Conservation (phyloP, 768 basidiomycete species). For the Hemileccinum impolitum region DNA sequence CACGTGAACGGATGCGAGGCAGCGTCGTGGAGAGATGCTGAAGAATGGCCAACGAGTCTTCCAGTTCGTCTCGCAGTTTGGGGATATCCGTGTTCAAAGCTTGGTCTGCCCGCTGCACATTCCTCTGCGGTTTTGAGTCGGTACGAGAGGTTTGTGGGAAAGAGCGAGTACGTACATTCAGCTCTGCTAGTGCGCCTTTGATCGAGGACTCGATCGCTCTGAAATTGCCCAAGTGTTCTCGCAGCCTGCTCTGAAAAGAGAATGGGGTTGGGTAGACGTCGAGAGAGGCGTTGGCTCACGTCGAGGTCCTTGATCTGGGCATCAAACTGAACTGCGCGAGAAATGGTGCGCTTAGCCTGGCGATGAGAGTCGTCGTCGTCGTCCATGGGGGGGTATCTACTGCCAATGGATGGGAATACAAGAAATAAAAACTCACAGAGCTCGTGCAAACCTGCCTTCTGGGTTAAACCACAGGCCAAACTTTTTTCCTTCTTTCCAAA, state of each 20-base stretch:
- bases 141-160: not conserved
- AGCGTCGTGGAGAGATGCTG: constrained; percentile 54
- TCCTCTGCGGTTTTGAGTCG: constrained; percentile 43
- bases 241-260: constrained; percentile 51
- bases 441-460: no score
- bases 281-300: constrained; percentile 28
- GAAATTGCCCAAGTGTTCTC: constrained; percentile 72
- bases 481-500: no score
- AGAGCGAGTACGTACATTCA: constrained; percentile 47
- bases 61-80: constrained; percentile 56
- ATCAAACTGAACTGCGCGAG: constrained; percentile 49
- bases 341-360: constrained; percentile 43
- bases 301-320: constrained; percentile 61
- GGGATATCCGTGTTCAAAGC: constrained; percentile 60
- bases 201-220: constrained; percentile 68
- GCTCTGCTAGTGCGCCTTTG: constrained; percentile 56
- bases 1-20: constrained; percentile 59
- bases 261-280: not conserved
- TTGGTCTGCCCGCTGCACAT: constrained; percentile 54
- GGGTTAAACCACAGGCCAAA: no score
- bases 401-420: no score
- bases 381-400: constrained; percentile 11
- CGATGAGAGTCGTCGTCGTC: constrained; percentile 25
- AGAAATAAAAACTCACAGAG: no score
- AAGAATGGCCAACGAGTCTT: constrained; percentile 57